A percentile compares a stretch with the other conserved stretches of the same genome.
Evolutionary conservation across 2,329 filamentous ascomycete genomes (phyloP).

Genomic region (Fusarium sp.): DNA sequence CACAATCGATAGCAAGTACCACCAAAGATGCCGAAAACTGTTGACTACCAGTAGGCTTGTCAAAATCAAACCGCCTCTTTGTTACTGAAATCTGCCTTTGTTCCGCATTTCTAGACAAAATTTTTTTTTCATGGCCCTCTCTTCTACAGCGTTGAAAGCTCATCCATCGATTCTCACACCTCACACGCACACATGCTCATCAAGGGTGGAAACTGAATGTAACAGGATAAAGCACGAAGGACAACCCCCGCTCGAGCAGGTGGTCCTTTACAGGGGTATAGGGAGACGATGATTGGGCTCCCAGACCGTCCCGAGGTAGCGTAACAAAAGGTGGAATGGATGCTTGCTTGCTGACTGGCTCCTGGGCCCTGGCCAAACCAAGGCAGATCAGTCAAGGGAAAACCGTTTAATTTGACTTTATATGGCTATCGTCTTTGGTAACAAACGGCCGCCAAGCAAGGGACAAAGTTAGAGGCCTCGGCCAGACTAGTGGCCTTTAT

Average conservation of each 20-base stretch:
- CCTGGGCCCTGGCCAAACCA: constrained; percentile 12
- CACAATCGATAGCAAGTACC: constrained; percentile 24
- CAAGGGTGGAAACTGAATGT: constrained; percentile 18
- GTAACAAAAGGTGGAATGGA: constrained; percentile 21
- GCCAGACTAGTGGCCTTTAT: background rate
- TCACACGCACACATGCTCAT: background rate
- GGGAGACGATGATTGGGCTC: constrained; percentile 19
- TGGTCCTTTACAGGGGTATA: constrained; percentile 21
- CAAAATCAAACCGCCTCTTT: constrained; percentile 9
- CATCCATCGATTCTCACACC: background rate
- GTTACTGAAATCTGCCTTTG: constrained; percentile 1
- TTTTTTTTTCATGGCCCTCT: background rate
- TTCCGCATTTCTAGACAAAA: constrained; percentile 3
- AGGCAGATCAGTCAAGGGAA: constrained; percentile 8
- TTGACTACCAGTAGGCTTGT: background rate
- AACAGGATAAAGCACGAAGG: constrained; percentile 16
- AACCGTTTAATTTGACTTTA: constrained; percentile 19
- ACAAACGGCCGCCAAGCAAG: constrained; percentile 15
- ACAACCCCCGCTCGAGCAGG: constrained; percentile 9
- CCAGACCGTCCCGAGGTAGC: background rate
- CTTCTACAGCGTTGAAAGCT: too few species aligned
- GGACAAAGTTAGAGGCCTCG: background rate
- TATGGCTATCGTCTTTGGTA: constrained; percentile 5
- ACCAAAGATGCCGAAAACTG: constrained; percentile 15
- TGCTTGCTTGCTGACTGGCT: background rate